Base-by-base conservation (phyloP, 177 flowering plant genomes). In the Vitis hybrid region DNA sequence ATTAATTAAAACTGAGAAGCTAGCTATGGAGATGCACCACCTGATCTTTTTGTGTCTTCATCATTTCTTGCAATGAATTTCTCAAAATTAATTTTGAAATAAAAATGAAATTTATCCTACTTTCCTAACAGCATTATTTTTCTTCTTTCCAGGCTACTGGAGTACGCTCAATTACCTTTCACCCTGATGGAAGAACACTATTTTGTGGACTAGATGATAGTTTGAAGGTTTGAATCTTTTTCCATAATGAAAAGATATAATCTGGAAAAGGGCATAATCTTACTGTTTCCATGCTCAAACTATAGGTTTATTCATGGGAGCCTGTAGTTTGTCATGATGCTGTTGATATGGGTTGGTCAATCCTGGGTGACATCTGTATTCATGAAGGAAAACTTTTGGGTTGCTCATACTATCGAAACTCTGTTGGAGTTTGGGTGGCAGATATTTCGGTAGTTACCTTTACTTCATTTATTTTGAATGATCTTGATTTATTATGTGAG, bases 261-360 rank as follows among this genome's bases (percentile, higher is more conserved):
- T 29, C 10, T 22, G 52, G 48, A 22, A 68, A 57, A 66, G 48
- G 13, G 7, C 11, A 39, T 61, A 50, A 13, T 11, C 3, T 31
- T 14, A 2, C 22, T 63, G 29, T 45, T 22, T 51, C 53, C 59
- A 48, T 39, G 16, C 58, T 68, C 62, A 11, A 74, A 76, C 49
- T 73, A 59, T 68, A 95, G 99, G 95, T 93, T 72, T 89, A 88
- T 73, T 91, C 98, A 59, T 95, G 99, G 99, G 99, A 95, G 81
- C 99, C 99, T 70, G 86, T 95, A 65, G 77, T 88, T 61, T 86
- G 94, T 70, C 99, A 93, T 80, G 97, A 93, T 79, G 64, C 90
- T 67, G 81, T 95, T 77, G 92, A 90, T 69, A 86, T 95, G 84
- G 98, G 96, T 64, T 95, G 98, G 99, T 90, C 97, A 70, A 87